Base-by-base conservation (phyloP, 1,284 basidiomycete genomes). In the Rhodotorula sp. region DNA sequence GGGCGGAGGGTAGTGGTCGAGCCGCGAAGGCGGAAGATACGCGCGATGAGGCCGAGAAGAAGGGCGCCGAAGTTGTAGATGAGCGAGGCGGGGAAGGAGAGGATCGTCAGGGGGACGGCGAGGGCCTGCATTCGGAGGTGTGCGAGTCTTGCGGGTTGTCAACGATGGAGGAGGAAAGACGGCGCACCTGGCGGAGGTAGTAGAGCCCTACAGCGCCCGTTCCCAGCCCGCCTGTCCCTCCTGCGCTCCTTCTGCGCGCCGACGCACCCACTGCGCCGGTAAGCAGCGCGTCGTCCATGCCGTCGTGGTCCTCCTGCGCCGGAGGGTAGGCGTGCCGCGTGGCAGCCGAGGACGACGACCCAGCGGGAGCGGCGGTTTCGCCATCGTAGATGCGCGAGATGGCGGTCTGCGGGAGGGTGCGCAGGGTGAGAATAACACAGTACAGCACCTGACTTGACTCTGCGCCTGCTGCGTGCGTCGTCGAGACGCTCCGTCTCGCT, bases 331-430 rank as follows among this genome's bases (percentile, higher is more conserved):
- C 36, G 46, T 59, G 61, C 17, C 27, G 46, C 25, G 56, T 27
- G 36, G 32, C 32, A 15, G 22, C 27, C 6, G n/a, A 6, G 9
- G 56, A 27, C 8, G 41, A 19, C 8, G 51, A 32, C 9, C 56
- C 22, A 12, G 59, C 9, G 19, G 65, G 19, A 15, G 36, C 7
- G 27, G 48, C 46, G 50, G 59, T n/a, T 6, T 34, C 39, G 37
- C 63, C 67, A 55, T 75, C 74, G 55, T 64, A 75, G 36, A 75
- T 63, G 56, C 55, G 63, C 17, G 73, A 51, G 27, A 75, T 62
- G 57, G 73, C 73, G 32, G 55, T 34, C 71, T 74, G 66, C 25
- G 34, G 2, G n/a, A 1, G 22, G 13, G 32, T 29, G 21, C 2
- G 6, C 9, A 0, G 13, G 19, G 50, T 36, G 21, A 39, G 39